Percentiles rank a stretch among this genome's conserved stretches.
phyloP scores from a whole-genome alignment of 257 asterid genomes.

The Scutellaria barbata region DNA sequence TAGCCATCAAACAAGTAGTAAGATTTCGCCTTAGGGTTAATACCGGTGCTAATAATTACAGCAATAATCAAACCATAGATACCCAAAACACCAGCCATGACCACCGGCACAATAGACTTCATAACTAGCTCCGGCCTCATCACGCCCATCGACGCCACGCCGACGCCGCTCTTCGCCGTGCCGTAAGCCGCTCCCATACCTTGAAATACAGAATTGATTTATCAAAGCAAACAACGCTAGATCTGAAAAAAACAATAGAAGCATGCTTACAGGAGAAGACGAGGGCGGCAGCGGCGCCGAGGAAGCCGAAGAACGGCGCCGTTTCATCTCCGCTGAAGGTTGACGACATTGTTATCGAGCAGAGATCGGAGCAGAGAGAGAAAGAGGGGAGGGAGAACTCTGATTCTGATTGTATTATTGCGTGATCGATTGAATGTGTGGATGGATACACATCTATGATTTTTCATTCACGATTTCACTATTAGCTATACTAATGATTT shows the following conservation, averaged over 20 bases:
- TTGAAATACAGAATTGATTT: conserved; percentile 18
- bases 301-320: conserved; percentile 85
- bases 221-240: conserved; percentile 28
- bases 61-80: conserved; percentile 78
- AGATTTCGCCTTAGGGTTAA: conserved; percentile 56
- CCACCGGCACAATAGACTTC: conserved; percentile 84
- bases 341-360: conserved; percentile 50
- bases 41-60: conserved; percentile 73
- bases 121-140: conserved; percentile 81
- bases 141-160: conserved; percentile 85
- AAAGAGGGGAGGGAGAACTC: conserved; percentile 25
- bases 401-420: conserved; percentile 24
- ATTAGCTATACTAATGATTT: too few relatives aligned
- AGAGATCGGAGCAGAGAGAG: conserved; percentile 35
- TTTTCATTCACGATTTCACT: too few relatives aligned
- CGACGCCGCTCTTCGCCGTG: conserved; percentile 81
- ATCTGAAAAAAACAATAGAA: conserved; percentile 40
- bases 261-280: conserved; percentile 68
- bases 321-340: conserved; percentile 77
- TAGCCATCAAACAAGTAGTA: conserved; percentile 52
- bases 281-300: conserved; percentile 78
- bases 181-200: conserved; percentile 88
- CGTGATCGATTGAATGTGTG: background rate
- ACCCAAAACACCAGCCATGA: conserved; percentile 89
- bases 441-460: too few relatives aligned